A percentile compares a stretch with the other conserved stretches of the same genome.
phyloP scores from a whole-genome alignment of 495 filamentous ascomycete species.

The Neurospora terricola region DNA sequence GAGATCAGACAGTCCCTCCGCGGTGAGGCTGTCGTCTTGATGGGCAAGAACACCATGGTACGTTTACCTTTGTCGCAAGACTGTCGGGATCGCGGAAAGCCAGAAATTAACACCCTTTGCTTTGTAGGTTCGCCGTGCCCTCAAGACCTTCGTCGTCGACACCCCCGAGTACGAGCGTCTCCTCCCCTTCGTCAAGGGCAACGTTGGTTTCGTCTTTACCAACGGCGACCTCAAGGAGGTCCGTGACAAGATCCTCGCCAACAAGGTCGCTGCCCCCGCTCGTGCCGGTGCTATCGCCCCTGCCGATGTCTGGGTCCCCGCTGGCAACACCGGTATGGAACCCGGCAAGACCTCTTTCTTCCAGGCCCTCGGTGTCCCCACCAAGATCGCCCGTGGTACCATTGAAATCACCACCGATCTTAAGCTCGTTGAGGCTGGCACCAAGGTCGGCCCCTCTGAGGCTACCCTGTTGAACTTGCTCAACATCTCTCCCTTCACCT shows the following conservation, averaged over 20 bases:
- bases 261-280: conserved; percentile 94
- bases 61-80: conserved; percentile 5
- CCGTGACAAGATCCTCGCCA: conserved; percentile 88
- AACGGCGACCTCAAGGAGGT: conserved; percentile 84
- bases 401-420: conserved; percentile 99
- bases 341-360: conserved; percentile 99
- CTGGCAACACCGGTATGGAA: conserved; percentile 99
- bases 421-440: conserved; percentile 88
- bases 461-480: conserved; percentile 98
- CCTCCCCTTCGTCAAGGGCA: conserved; percentile 89
- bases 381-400: conserved; percentile 99
- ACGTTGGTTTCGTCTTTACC: conserved; percentile 99
- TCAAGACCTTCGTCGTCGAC: conserved; percentile 88
- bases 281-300: conserved; percentile 95
- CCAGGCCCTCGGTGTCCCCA: conserved; percentile 99
- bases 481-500: conserved; percentile 99
- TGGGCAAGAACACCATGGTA: conserved; percentile 99
- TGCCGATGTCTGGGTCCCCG: conserved; percentile 80
- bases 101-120: not conserved
- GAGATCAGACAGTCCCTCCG: conserved; percentile 89
- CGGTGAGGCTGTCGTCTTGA: conserved; percentile 84
- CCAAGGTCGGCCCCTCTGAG: conserved; percentile 97
- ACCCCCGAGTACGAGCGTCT: conserved; percentile 95
- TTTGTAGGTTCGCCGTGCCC: conserved; percentile 77
- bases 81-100: not conserved